These are phyloP conservation scores for Lipomyces kockii DNA, from an alignment of 805 yeast genomes.

Conservation along the genomic window DNA sequence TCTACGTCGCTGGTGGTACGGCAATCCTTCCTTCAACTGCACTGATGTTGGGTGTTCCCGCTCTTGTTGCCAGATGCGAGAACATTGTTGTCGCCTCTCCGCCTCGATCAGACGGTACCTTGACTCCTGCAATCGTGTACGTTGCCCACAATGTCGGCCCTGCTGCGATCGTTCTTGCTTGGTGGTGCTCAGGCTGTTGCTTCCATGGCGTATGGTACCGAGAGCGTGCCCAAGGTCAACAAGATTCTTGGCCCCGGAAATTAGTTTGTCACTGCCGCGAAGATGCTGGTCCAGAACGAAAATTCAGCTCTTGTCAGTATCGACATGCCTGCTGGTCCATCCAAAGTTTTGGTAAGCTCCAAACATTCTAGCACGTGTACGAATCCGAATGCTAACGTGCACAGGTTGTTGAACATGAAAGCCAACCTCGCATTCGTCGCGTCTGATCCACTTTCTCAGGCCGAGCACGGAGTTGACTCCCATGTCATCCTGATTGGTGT, in stretches of 20 bases:
- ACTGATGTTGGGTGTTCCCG: conserved; percentile 97
- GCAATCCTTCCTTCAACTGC: conserved; percentile 98
- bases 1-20: conserved; percentile 98
- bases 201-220: conserved; percentile 98
- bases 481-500: conserved; percentile 93
- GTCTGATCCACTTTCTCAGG: conserved; percentile 94
- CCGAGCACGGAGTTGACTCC: conserved; percentile 98
- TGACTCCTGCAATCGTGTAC: conserved; percentile 97
- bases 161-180: conserved; percentile 82
- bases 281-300: conserved; percentile 96
- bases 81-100: conserved; percentile 94
- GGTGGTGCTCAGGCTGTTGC: conserved; percentile 99
- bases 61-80: conserved; percentile 94
- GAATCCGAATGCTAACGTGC: not conserved
- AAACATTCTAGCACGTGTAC: not conserved
- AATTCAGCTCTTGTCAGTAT: conserved; percentile 93
- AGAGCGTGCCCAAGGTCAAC: conserved; percentile 88
- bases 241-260: conserved; percentile 99
- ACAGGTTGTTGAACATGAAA: conserved; percentile 64
- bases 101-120: conserved; percentile 87
- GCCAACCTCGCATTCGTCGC: conserved; percentile 97
- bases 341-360: conserved; percentile 79
- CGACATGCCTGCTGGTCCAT: conserved; percentile 99
- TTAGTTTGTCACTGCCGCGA: conserved; percentile 98
- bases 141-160: conserved; percentile 98